These are phyloP conservation scores for Emericellopsis atlantica DNA, from an alignment of 2,329 filamentous ascomycete species.

Conservation along the genomic window DNA sequence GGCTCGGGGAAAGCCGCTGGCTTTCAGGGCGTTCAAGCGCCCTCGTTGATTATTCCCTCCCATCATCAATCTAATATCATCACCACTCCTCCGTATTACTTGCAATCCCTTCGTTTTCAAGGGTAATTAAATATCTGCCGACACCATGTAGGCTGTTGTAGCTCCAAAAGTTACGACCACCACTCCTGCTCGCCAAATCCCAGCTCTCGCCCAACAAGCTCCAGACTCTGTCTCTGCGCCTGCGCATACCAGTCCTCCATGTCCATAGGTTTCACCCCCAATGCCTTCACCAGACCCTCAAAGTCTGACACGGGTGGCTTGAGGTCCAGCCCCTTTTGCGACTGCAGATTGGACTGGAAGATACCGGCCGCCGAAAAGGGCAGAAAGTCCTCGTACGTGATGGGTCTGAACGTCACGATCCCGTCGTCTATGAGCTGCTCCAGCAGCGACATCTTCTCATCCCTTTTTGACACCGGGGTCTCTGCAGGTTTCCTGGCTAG, in stretches of 20 bases:
- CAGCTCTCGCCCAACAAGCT: background rate
- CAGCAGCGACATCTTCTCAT: slow-evolving; percentile 5
- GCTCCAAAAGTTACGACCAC: no score
- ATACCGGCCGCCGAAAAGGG: slow-evolving; percentile 40
- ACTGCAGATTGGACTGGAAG: slow-evolving; percentile 28
- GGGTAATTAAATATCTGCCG: no score
- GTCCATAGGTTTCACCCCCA: slow-evolving; percentile 3
- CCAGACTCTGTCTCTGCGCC: slow-evolving; percentile 2
- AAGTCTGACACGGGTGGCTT: slow-evolving; percentile 1
- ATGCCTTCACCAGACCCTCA: slow-evolving; percentile 5
- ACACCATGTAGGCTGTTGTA: no score
- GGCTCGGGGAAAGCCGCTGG: no score
- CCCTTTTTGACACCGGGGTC: background rate
- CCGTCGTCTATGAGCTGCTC: slow-evolving; percentile 18
- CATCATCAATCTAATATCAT: no score
- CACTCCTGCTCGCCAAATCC: background rate
- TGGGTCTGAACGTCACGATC: slow-evolving; percentile 22
- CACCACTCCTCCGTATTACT: no score
- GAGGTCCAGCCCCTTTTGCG: background rate
- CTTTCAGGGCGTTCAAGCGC: no score
- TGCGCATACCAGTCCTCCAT: slow-evolving; percentile 5
- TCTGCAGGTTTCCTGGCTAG: background rate
- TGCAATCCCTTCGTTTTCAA: no score
- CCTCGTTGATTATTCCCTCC: no score
- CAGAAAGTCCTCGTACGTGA: slow-evolving; percentile 42